Base-by-base conservation (phyloP, 352 stramenopile species). In the Achlya hypogyna region DNA sequence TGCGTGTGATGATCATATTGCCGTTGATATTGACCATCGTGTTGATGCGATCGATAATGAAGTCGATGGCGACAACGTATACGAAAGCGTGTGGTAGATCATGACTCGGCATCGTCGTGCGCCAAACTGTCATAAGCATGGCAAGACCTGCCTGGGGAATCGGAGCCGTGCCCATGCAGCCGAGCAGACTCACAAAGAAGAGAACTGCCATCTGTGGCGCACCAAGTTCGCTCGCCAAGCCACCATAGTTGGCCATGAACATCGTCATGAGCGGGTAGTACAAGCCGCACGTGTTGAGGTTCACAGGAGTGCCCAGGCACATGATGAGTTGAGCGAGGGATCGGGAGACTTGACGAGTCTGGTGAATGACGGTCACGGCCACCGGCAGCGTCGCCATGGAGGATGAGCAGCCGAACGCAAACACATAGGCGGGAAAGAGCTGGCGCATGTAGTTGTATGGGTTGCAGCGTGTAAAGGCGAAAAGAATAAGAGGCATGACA, bases 281-380 rank as follows among this genome's bases (percentile, higher is more conserved):
- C 69, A 79, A 84, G 25, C 76, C 79, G n/a, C 72, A 75, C 23
- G 72, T 76, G 0, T 75, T 81, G 63, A 86, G 75, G 71, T 87
- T 86, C 16, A 78, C 79, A 16, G 76, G 74, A 6, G 84, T 79
- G 23, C 81, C 82, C 28, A 91, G 78, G 20, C 80, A 91, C 53
- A 91, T 72, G 22, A 89, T 77, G 51, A 89, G 87, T 31, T 86
- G 88, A 22, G 76, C 76, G 18, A 91, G 76, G 32, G 82, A 89
- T 58, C 83, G 78, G 14, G 81, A 83, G 34, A 91, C 81, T 16
- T 22, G 22, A 5, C 49, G 35, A 5, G 47, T 4, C 10, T 51
- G 20, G 23, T 85, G 77, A 12, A 91, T 63, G 43, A 78, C 89
- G 6, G 71, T 70, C 14, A 91, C 74, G 16, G 81, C 87, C 9